These are phyloP conservation scores for Colletotrichum trifolii DNA, from an alignment of 2,329 filamentous ascomycete species.

Conservation along the genomic window DNA sequence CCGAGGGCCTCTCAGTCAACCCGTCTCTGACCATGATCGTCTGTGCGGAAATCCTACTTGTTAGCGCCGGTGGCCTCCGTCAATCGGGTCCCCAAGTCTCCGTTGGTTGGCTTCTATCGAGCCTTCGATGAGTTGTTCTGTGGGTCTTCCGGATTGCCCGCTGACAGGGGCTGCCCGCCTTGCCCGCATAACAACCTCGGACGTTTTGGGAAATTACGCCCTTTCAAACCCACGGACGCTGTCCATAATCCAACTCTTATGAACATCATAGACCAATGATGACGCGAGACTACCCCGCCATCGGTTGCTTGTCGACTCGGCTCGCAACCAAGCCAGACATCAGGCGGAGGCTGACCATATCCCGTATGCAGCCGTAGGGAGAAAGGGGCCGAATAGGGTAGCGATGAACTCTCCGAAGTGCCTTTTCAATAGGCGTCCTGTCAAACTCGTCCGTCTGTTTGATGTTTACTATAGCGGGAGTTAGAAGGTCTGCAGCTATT, in stretches of 20 bases:
- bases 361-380: slow-evolving; percentile 26
- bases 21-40: slow-evolving; percentile 24
- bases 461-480: slow-evolving; percentile 37
- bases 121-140: slow-evolving; percentile 57
- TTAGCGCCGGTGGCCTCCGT: slow-evolving; percentile 29
- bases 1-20: slow-evolving; percentile 7
- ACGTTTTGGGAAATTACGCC: slow-evolving; percentile 58
- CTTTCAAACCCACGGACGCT: slow-evolving; percentile 47
- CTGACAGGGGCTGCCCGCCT: slow-evolving; percentile 41
- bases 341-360: slow-evolving; percentile 35
- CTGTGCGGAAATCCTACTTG: slow-evolving; percentile 27
- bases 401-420: slow-evolving; percentile 29
- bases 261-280: slow-evolving; percentile 46
- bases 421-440: slow-evolving; percentile 33
- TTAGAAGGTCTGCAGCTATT: not conserved
- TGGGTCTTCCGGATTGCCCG: slow-evolving; percentile 48
- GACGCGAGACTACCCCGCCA: slow-evolving; percentile 43
- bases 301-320: slow-evolving; percentile 29
- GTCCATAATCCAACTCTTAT: slow-evolving; percentile 52
- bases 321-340: slow-evolving; percentile 23
- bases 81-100: slow-evolving; percentile 22
- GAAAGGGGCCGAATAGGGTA: slow-evolving; percentile 25
- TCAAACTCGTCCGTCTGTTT: slow-evolving; percentile 38
- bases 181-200: slow-evolving; percentile 55
- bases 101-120: slow-evolving; percentile 35